Evolutionary conservation across 176 grass and related monocot genomes (phyloP).

Genomic region (Chloris gayana): DNA sequence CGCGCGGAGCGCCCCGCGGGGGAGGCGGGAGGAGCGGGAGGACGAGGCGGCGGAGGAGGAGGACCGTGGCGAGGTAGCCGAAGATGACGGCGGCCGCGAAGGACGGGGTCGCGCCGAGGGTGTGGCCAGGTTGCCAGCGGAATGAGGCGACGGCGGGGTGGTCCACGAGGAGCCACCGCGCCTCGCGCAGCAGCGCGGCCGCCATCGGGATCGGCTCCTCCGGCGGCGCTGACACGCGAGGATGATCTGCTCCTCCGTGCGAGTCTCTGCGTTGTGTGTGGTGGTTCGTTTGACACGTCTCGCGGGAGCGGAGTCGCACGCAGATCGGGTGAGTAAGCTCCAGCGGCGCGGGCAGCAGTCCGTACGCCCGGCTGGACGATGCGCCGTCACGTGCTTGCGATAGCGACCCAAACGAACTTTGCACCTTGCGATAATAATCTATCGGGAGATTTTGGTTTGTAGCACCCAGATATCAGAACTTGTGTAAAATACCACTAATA

Average conservation of each 20-base stretch:
- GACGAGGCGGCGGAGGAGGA: conserved; percentile 63
- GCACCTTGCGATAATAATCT: too few species aligned
- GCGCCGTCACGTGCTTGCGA: background rate
- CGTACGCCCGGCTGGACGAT: background rate
- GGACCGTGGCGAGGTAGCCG: conserved; percentile 69
- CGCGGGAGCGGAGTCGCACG: background rate
- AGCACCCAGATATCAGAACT: too few species aligned
- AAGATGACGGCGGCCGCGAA: conserved; percentile 57
- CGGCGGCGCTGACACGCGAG: background rate
- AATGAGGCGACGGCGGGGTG: conserved; percentile 67
- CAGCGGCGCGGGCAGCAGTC: background rate
- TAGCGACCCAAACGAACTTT: too few species aligned
- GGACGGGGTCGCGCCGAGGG: conserved; percentile 53
- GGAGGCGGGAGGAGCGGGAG: conserved; percentile 54
- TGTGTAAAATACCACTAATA: too few species aligned
- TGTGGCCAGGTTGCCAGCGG: conserved; percentile 64
- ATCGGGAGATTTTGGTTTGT: too few species aligned
- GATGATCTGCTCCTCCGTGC: background rate
- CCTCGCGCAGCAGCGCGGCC: conserved; percentile 26
- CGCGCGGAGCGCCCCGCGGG: conserved; percentile 39
- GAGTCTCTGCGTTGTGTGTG: background rate
- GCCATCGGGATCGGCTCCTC: conserved; percentile 29
- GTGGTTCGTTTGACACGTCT: conserved; percentile 33
- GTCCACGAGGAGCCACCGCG: conserved; percentile 71
- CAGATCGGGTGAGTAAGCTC: background rate